Evolutionary conservation across 768 basidiomycete species (phyloP).

Genomic region (Bullera alba): DNA sequence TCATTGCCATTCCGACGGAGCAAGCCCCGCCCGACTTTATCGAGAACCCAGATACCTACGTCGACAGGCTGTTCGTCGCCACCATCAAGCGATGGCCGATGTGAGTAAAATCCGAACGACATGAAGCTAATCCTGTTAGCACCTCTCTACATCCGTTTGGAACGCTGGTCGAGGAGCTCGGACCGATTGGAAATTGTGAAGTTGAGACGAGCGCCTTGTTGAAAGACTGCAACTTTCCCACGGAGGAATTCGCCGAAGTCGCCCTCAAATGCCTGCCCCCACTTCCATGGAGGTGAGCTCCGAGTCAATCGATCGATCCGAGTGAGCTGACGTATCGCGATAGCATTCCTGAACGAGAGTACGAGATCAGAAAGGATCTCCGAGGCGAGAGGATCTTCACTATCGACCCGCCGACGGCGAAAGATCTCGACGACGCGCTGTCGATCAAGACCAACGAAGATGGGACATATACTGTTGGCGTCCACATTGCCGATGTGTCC

Average conservation of each 20-base stretch:
- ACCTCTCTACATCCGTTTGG: constrained; percentile 98
- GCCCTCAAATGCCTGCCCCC: constrained; percentile 94
- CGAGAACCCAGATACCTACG: constrained; percentile 84
- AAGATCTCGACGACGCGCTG: constrained; percentile 90
- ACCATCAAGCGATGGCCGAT: constrained; percentile 93
- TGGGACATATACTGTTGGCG: constrained; percentile 82
- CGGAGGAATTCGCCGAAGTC: constrained; percentile 91
- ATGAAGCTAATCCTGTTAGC: constrained; percentile 54
- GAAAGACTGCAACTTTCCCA: constrained; percentile 98
- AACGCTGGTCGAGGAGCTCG: constrained; percentile 93
- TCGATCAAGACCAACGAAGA: constrained; percentile 84
- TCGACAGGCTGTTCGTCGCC: constrained; percentile 86
- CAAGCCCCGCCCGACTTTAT: constrained; percentile 94
- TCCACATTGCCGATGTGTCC: constrained; percentile 96
- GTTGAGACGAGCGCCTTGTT: constrained; percentile 94
- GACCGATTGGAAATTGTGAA: constrained; percentile 96
- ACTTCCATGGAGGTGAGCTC: constrained; percentile 64
- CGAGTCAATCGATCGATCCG: not conserved
- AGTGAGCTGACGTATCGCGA: constrained; percentile 46
- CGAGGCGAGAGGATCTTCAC: constrained; percentile 80
- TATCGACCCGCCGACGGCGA: constrained; percentile 81
- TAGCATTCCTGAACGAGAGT: constrained; percentile 73
- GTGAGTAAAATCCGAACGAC: constrained; percentile 36
- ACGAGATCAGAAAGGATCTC: constrained; percentile 80
- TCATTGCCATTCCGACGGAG: constrained; percentile 97